These are phyloP conservation scores for Stagonosporopsis cucurbitacearum DNA, from an alignment of 2,329 filamentous ascomycete species.

Conservation along the genomic window DNA sequence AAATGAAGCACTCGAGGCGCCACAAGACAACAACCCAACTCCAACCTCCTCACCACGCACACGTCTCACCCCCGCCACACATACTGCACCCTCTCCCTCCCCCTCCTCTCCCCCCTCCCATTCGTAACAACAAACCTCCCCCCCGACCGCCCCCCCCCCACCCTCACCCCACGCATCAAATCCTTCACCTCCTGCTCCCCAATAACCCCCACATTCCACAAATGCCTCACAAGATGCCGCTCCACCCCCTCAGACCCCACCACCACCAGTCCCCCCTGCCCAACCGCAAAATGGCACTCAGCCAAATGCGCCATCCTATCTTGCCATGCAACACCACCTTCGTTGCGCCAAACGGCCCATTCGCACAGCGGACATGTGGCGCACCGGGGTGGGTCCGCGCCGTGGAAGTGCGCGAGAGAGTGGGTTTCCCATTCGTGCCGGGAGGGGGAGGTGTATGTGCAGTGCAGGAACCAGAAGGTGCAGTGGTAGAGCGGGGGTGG, in stretches of 20 bases:
- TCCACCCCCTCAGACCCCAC: no score
- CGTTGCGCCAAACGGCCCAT: constrained; percentile 23
- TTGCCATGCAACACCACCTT: constrained; percentile 29
- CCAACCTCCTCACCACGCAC: no score
- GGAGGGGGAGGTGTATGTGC: constrained; percentile 29
- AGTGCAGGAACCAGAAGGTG: constrained; percentile 45
- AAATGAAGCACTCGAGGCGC: not conserved
- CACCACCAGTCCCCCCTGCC: no score
- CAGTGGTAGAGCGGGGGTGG: constrained; percentile 37
- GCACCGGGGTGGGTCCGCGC: constrained; percentile 38
- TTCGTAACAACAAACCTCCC: constrained; percentile 32
- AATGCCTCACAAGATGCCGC: no score
- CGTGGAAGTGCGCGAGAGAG: constrained; percentile 43
- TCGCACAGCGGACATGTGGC: constrained; percentile 44
- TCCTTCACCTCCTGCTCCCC: constrained; percentile 44
- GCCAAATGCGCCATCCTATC: constrained; percentile 40
- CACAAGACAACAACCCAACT: not conserved
- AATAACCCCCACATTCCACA: constrained; percentile 43
- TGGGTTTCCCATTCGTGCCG: constrained; percentile 40
- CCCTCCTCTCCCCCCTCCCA: constrained; percentile 7
- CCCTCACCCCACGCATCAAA: constrained; percentile 36
- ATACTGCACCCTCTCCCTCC: not conserved
- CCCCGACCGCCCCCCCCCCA: constrained; percentile 1
- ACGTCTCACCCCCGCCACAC: not conserved
- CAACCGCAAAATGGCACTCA: constrained; percentile 29